Evolutionary conservation across 371 early-diverging fungal genomes (phyloP).

Genomic region (Lichtheimia ornata): DNA sequence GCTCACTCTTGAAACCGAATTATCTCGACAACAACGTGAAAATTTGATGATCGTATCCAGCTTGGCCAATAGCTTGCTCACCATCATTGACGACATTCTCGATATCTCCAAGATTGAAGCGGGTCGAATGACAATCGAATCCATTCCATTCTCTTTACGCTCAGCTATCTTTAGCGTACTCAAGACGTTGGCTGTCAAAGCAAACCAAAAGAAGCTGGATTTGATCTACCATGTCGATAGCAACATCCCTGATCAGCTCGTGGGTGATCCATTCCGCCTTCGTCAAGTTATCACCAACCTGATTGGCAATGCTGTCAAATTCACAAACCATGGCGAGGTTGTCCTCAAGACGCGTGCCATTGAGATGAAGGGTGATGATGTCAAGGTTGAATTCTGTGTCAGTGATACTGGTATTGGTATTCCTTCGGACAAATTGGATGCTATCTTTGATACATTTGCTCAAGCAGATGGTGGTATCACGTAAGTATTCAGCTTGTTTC

Average conservation of each 20-base stretch:
- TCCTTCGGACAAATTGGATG: conserved; percentile 65
- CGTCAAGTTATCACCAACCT: conserved; percentile 83
- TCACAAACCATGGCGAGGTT: conserved; percentile 69
- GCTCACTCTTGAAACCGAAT: conserved; percentile 52
- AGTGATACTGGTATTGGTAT: conserved; percentile 90
- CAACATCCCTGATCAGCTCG: conserved; percentile 65
- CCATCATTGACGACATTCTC: conserved; percentile 80
- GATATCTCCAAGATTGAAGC: conserved; percentile 88
- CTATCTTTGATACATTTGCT: conserved; percentile 81
- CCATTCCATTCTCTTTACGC: conserved; percentile 69
- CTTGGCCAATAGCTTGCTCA: conserved; percentile 67
- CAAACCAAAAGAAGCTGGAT: conserved; percentile 64
- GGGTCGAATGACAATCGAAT: conserved; percentile 72
- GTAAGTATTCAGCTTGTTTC: conserved; percentile 23
- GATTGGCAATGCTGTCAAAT: conserved; percentile 89
- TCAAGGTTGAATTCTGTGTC: conserved; percentile 66
- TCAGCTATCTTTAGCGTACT: conserved; percentile 66
- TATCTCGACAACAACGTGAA: conserved; percentile 76
- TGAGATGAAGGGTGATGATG: conserved; percentile 40
- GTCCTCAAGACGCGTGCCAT: conserved; percentile 31
- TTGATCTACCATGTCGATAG: conserved; percentile 65
- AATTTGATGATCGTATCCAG: conserved; percentile 72
- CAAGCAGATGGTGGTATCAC: conserved; percentile 84
- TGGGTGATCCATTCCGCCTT: conserved; percentile 79
- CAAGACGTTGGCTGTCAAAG: conserved; percentile 70